phyloP scores from a whole-genome alignment of 805 yeast species.

The Metschnikowia kofuensis region DNA sequence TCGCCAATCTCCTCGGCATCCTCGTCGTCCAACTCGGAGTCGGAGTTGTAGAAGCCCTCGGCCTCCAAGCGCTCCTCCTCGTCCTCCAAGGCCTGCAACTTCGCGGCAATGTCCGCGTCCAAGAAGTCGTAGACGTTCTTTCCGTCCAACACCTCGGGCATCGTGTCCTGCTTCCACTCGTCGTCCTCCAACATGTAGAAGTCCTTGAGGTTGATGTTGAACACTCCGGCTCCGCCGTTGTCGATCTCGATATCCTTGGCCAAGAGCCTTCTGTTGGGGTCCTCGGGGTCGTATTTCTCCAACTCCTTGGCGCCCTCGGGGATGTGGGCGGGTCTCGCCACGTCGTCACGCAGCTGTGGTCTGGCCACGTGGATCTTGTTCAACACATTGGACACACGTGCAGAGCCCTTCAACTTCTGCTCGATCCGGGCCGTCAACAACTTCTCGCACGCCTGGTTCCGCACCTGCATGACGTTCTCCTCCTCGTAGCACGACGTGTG shows the following conservation, averaged over 20 bases:
- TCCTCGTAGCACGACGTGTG: conserved; percentile 90
- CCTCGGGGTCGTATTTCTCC: conserved; percentile 70
- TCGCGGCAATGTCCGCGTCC: conserved; percentile 92
- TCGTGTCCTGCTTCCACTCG: conserved; percentile 94
- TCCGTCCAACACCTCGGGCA: conserved; percentile 97
- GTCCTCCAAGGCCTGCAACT: conserved; percentile 91
- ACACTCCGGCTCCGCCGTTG: conserved; percentile 99
- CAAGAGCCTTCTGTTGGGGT: conserved; percentile 76
- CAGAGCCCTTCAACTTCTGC: conserved; percentile 90
- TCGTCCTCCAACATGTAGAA: conserved; percentile 90
- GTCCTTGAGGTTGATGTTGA: conserved; percentile 88
- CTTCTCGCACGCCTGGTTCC: conserved; percentile 97
- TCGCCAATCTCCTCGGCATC: conserved; percentile 54
- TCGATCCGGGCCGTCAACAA: conserved; percentile 92
- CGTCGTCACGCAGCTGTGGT: conserved; percentile 86
- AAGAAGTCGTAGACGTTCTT: conserved; percentile 95
- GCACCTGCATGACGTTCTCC: conserved; percentile 91
- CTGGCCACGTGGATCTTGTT: conserved; percentile 94
- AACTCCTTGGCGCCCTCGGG: conserved; percentile 68
- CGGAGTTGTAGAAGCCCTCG: conserved; percentile 95
- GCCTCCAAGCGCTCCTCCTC: conserved; percentile 92
- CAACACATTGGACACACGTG: conserved; percentile 82
- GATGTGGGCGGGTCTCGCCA: conserved; percentile 72
- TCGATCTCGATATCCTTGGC: conserved; percentile 89
- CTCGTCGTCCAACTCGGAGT: conserved; percentile 59